Conservation (phyloP, 371 early-diverging fungal genomes). For the Lichtheimia ramosa region DNA sequence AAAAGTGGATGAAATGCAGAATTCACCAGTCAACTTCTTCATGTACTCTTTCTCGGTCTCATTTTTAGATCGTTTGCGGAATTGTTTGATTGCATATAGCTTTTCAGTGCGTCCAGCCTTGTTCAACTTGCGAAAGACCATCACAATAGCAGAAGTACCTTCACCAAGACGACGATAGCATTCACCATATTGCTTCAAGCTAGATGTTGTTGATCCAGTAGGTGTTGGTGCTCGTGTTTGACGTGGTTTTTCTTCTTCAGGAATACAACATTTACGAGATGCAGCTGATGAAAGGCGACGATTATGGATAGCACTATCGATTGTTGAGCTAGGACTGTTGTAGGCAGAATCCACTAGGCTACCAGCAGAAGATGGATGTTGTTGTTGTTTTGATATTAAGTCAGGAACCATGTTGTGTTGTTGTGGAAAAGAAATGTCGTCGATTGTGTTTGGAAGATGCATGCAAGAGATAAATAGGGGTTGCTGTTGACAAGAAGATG, state of each 20-base stretch:
- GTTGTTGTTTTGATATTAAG: slow-evolving; percentile 4
- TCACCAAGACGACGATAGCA: slow-evolving; percentile 80
- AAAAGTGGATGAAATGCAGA: slow-evolving; percentile 88
- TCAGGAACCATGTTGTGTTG: slow-evolving; percentile 13
- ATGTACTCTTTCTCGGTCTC: slow-evolving; percentile 65
- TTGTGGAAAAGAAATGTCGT: background rate
- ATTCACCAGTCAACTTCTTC: slow-evolving; percentile 85
- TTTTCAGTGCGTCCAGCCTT: slow-evolving; percentile 53
- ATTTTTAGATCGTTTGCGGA: slow-evolving; percentile 59
- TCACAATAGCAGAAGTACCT: slow-evolving; percentile 92
- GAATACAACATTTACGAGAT: slow-evolving; percentile 4
- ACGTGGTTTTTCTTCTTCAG: background rate
- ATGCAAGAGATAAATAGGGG: background rate
- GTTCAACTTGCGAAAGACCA: slow-evolving; percentile 74
- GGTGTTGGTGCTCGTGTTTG: background rate
- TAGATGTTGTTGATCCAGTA: slow-evolving; percentile 3
- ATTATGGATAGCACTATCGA: slow-evolving; percentile 16
- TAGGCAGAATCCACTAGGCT: slow-evolving; percentile 22
- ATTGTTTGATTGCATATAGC: slow-evolving; percentile 56
- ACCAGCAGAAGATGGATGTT: background rate
- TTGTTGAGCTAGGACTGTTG: slow-evolving; percentile 19
- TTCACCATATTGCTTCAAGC: slow-evolving; percentile 57
- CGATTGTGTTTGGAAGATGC: background rate
- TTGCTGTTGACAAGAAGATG: background rate
- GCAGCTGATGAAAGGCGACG: slow-evolving; percentile 2